Evolutionary conservation across 140 eudicot genomes (phyloP).

Genomic region (Bidens hawaiensis): DNA sequence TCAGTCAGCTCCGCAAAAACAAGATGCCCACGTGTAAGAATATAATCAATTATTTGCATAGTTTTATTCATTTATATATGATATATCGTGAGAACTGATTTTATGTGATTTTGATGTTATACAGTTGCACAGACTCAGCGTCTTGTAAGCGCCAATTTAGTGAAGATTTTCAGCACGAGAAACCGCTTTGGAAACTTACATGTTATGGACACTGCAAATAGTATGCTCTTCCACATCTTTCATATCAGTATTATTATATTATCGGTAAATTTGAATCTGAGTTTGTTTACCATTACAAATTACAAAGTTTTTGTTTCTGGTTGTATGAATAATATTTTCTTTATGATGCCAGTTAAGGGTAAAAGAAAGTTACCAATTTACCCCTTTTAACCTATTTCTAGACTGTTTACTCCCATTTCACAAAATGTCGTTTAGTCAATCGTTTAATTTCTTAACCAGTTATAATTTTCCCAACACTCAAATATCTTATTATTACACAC

Average conservation of each 20-base stretch:
- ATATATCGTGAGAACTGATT: slow-evolving; percentile 12
- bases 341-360: neutral
- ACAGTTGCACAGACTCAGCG: slow-evolving; percentile 91
- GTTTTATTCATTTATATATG: neutral
- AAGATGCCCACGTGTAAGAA: slow-evolving; percentile 68
- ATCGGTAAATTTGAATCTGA: slow-evolving; percentile 1
- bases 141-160: slow-evolving; percentile 58
- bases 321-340: neutral
- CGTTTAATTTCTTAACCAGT: neutral
- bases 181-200: slow-evolving; percentile 93
- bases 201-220: slow-evolving; percentile 75
- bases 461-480: neutral
- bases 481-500: neutral
- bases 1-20: slow-evolving; percentile 49
- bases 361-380: neutral
- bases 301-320: neutral
- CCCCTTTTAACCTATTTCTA: neutral
- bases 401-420: neutral
- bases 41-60: neutral
- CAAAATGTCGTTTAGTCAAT: neutral
- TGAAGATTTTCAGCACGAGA: slow-evolving; percentile 81
- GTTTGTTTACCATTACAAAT: neutral
- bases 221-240: slow-evolving; percentile 37
- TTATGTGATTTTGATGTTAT: slow-evolving; percentile 25
- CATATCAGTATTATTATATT: neutral